Evolutionary conservation across 164 flowering plant species (phyloP).

Genomic region (Malania oleifera): DNA sequence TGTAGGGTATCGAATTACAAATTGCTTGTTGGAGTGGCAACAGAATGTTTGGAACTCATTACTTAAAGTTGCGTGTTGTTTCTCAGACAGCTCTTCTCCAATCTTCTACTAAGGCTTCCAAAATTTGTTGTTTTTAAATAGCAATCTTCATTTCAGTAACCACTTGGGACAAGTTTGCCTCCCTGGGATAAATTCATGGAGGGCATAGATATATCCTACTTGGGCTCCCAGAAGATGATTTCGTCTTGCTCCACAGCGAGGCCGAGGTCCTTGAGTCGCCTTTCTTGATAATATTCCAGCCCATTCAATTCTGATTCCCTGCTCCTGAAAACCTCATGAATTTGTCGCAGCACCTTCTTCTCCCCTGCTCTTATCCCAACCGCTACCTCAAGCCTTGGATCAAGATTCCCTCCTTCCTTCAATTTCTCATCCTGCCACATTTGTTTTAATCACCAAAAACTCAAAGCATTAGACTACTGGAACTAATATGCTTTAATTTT

Average conservation of each 20-base stretch:
- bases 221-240: conserved; percentile 80
- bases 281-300: conserved; percentile 86
- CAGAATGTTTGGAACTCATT: too few relatives aligned
- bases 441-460: neutral
- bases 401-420: conserved; percentile 36
- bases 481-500: too few relatives aligned
- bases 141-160: too few relatives aligned
- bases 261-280: conserved; percentile 85
- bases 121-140: too few relatives aligned
- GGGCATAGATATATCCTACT: conserved; percentile 21
- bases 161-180: too few relatives aligned
- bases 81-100: too few relatives aligned
- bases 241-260: conserved; percentile 90
- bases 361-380: conserved; percentile 78
- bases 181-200: too few relatives aligned
- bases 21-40: neutral
- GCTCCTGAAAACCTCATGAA: conserved; percentile 52
- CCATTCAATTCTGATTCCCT: conserved; percentile 59
- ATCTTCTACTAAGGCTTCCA: too few relatives aligned
- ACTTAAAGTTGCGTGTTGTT: too few relatives aligned
- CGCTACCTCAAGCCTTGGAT: conserved; percentile 56
- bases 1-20: neutral
- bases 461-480: too few relatives aligned
- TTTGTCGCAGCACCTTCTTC: conserved; percentile 75
- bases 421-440: conserved; percentile 64